A percentile compares a stretch with the other conserved stretches of the same genome.
phyloP scores from a whole-genome alignment of 2,329 filamentous ascomycete genomes.

The Aureobasidium sp. region DNA sequence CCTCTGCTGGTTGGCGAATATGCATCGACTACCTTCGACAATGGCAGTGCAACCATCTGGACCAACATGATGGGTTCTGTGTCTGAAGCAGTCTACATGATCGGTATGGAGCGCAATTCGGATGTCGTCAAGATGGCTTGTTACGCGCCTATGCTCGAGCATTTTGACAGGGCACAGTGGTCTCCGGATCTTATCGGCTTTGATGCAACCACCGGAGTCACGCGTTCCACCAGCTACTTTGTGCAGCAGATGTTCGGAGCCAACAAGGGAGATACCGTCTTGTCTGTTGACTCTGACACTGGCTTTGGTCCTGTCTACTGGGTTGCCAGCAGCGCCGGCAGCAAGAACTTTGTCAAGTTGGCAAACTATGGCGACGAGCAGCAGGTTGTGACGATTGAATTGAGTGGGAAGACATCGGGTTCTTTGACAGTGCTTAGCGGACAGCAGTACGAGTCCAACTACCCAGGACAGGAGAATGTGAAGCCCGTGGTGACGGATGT shows the following conservation, averaged over 20 bases:
- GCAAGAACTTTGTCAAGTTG: slow-evolving; percentile 39
- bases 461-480: slow-evolving; percentile 24
- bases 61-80: slow-evolving; percentile 49
- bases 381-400: slow-evolving; percentile 31
- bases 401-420: slow-evolving; percentile 31
- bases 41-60: slow-evolving; percentile 38
- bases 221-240: slow-evolving; percentile 28
- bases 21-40: slow-evolving; percentile 40
- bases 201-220: slow-evolving; percentile 31
- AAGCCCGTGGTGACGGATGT: slow-evolving; percentile 34
- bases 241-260: slow-evolving; percentile 37
- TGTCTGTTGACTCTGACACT: slow-evolving; percentile 35
- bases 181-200: slow-evolving; percentile 35
- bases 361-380: slow-evolving; percentile 42
- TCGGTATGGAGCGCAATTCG: slow-evolving; percentile 59
- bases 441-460: slow-evolving; percentile 27
- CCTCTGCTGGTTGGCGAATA: slow-evolving; percentile 43
- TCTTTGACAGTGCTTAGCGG: slow-evolving; percentile 36
- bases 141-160: slow-evolving; percentile 35
- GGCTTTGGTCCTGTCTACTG: slow-evolving; percentile 40
- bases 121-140: slow-evolving; percentile 50
- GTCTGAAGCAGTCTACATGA: slow-evolving; percentile 57
- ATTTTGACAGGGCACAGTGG: slow-evolving; percentile 29
- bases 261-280: slow-evolving; percentile 39
- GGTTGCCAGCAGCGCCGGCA: slow-evolving; percentile 36